These are phyloP conservation scores for Mycena alexandri DNA, from an alignment of 768 basidiomycete species.

Conservation along the genomic window DNA sequence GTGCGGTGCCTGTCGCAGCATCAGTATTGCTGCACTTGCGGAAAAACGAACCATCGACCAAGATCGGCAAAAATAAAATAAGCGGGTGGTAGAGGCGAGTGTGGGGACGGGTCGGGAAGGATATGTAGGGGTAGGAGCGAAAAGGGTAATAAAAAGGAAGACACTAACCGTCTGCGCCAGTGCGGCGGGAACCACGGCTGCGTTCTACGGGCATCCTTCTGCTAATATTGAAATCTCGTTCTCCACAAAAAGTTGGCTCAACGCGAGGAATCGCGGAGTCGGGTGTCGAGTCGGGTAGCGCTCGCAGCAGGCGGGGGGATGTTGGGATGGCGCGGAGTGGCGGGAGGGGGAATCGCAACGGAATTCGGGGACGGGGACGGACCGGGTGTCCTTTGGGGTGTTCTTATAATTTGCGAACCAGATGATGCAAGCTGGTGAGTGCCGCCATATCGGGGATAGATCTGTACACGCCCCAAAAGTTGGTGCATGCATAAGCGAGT, in stretches of 20 bases:
- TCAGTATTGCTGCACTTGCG: too few relatives aligned
- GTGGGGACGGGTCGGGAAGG: too few relatives aligned
- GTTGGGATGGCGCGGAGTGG: neutral
- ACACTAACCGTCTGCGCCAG: constrained; percentile 32
- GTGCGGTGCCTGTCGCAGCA: constrained; percentile 44
- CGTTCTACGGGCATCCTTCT: constrained; percentile 36
- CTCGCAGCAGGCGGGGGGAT: neutral
- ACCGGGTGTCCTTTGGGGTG: too few relatives aligned
- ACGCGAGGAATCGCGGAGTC: neutral
- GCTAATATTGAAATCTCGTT: neutral
- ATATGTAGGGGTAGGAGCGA: neutral
- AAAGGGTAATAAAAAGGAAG: neutral
- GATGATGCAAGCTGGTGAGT: too few relatives aligned
- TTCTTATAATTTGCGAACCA: too few relatives aligned
- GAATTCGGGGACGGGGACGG: too few relatives aligned
- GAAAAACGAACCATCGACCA: neutral
- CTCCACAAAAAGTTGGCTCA: neutral
- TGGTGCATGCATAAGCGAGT: neutral
- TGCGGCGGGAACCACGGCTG: constrained; percentile 30
- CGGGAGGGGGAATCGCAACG: too few relatives aligned
- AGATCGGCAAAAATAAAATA: neutral
- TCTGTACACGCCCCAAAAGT: neutral
- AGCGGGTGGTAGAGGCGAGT: neutral
- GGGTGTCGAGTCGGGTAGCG: constrained; percentile 5
- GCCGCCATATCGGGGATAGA: neutral